Conservation (phyloP, 495 filamentous ascomycete species). For the Monascus purpureus region DNA sequence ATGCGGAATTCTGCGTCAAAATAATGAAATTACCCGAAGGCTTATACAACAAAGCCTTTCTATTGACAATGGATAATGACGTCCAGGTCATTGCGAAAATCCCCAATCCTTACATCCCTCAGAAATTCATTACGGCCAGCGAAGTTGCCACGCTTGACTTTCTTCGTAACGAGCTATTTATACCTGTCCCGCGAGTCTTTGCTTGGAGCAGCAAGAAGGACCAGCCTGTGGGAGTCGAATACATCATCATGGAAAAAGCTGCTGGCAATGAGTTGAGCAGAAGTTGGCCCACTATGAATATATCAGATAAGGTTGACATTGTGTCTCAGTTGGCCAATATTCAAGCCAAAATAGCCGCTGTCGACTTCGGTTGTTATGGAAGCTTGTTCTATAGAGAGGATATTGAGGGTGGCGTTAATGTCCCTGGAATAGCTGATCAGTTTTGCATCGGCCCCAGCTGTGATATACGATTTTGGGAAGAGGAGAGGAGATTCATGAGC, state of each 20-base stretch:
- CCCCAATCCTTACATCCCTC: slow-evolving; percentile 8
- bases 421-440: background rate
- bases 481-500: background rate
- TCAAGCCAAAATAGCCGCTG: slow-evolving; percentile 7
- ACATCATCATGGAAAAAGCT: slow-evolving; percentile 9
- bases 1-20: slow-evolving; percentile 3
- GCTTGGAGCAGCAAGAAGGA: slow-evolving; percentile 3
- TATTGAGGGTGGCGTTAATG: background rate
- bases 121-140: slow-evolving; percentile 8
- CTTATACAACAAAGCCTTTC: slow-evolving; percentile 9
- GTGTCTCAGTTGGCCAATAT: slow-evolving; percentile 9
- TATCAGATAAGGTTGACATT: slow-evolving; percentile 8
- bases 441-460: slow-evolving; percentile 11
- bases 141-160: slow-evolving; percentile 21
- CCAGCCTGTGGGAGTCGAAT: slow-evolving; percentile 7
- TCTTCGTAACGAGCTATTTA: slow-evolving; percentile 8
- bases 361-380: slow-evolving; percentile 8
- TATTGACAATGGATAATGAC: slow-evolving; percentile 8
- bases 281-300: slow-evolving; percentile 5
- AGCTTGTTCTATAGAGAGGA: slow-evolving; percentile 12
- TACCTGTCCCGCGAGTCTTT: slow-evolving; percentile 11
- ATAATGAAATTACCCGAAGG: slow-evolving; percentile 12
- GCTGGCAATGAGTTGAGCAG: slow-evolving; percentile 1
- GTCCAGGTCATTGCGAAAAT: slow-evolving; percentile 9
- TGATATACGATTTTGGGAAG: background rate